phyloP scores from a whole-genome alignment of 169 alveolate species.

The Cardiosporidium cionae region DNA sequence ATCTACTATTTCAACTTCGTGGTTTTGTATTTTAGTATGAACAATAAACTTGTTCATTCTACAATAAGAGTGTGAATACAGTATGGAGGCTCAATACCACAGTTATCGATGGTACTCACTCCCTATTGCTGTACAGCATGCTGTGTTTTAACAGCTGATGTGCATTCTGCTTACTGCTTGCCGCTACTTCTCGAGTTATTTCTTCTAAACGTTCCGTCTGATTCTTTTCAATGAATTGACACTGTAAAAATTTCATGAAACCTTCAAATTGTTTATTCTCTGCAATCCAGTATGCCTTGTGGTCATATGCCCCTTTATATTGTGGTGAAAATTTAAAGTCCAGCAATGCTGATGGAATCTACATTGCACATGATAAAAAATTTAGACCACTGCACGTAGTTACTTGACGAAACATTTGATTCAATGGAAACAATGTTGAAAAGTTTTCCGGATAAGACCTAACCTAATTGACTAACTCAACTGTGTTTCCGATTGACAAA shows the following conservation, averaged over 20 bases:
- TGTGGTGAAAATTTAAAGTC: not conserved
- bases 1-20: no score
- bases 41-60: not conserved
- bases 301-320: conserved; percentile 8
- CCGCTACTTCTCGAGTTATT: not conserved
- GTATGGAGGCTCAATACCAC: not conserved
- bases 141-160: not conserved
- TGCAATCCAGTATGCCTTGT: conserved; percentile 16
- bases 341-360: not conserved
- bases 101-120: not conserved
- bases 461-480: not conserved
- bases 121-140: no score
- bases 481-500: not conserved
- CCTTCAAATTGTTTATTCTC: conserved; percentile 21
- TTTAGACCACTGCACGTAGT: not conserved
- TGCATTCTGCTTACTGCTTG: not conserved
- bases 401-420: not conserved
- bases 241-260: conserved; percentile 25
- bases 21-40: no score
- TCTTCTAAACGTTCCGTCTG: not conserved
- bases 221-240: conserved; percentile 6
- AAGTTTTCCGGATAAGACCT: not conserved
- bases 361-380: not conserved
- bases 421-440: not conserved
- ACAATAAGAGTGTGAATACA: not conserved